Evolutionary conservation across 164 flowering plant genomes (phyloP).

Genomic region (Malania oleifera): DNA sequence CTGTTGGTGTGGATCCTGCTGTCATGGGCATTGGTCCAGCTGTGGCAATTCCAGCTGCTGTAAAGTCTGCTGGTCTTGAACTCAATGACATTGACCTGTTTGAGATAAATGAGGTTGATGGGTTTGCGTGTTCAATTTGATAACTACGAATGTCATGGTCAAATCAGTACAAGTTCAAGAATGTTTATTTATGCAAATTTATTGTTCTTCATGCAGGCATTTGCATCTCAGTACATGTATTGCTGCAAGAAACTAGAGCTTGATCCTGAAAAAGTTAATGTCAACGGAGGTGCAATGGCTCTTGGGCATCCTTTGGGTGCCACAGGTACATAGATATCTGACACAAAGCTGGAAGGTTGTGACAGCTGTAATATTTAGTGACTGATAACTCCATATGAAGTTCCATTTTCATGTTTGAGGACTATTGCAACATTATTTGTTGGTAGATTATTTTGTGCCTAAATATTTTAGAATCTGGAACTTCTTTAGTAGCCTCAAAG

Average conservation of each 20-base stretch:
- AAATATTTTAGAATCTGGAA: no score
- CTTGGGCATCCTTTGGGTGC: slow-evolving; percentile 71
- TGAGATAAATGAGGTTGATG: slow-evolving; percentile 72
- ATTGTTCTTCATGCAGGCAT: slow-evolving; percentile 41
- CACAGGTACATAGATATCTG: slow-evolving; percentile 34
- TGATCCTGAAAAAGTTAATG: slow-evolving; percentile 53
- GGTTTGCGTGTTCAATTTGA: not conserved
- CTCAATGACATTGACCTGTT: slow-evolving; percentile 56
- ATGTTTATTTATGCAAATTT: not conserved
- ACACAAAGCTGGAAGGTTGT: not conserved
- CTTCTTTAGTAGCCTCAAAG: no score
- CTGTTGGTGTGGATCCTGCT: slow-evolving; percentile 74
- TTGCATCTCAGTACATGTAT: slow-evolving; percentile 68
- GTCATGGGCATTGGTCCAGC: slow-evolving; percentile 86
- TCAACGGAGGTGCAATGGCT: slow-evolving; percentile 78
- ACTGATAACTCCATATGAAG: no score
- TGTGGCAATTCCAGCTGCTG: slow-evolving; percentile 74
- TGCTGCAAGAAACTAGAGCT: slow-evolving; percentile 50
- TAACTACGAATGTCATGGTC: not conserved
- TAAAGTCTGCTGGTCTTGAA: slow-evolving; percentile 58
- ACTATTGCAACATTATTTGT: no score
- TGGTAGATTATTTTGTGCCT: no score
- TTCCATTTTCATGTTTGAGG: no score
- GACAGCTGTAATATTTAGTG: not conserved
- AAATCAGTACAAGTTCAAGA: not conserved